These are phyloP conservation scores for Marasmius fiardii DNA, from an alignment of 1,284 basidiomycete genomes.

Conservation along the genomic window DNA sequence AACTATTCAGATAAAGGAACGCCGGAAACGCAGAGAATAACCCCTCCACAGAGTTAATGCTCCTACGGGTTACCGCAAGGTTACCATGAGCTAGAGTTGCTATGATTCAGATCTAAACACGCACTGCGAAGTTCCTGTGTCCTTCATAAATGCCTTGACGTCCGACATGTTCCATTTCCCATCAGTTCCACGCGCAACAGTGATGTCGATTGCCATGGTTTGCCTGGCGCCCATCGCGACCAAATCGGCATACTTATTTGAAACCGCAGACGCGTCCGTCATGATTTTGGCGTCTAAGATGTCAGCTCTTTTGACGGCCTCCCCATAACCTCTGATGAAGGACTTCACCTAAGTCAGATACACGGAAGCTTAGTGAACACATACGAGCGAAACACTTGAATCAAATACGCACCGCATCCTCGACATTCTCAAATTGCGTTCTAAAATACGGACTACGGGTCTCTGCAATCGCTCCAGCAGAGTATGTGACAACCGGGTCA, in stretches of 20 bases:
- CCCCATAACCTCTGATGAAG: conserved; percentile 3
- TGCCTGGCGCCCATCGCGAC: conserved; percentile 36
- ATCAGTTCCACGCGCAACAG: conserved; percentile 19
- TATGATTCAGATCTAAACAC: conserved; percentile 15
- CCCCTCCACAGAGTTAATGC: conserved; percentile 4
- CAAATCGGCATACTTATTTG: conserved; percentile 30
- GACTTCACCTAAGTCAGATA: background rate
- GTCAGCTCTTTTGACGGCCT: conserved; percentile 5
- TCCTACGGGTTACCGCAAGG: background rate
- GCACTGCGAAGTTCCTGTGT: conserved; percentile 29
- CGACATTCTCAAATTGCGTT: background rate
- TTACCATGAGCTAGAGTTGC: background rate
- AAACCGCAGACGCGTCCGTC: conserved; percentile 7
- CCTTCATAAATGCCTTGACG: conserved; percentile 47
- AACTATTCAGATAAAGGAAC: conserved; percentile 10
- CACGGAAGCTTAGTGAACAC: background rate
- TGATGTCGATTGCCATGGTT: conserved; percentile 24
- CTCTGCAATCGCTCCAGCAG: background rate
- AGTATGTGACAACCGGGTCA: background rate
- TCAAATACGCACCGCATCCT: background rate
- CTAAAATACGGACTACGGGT: background rate
- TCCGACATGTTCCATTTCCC: conserved; percentile 26
- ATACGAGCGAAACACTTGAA: background rate
- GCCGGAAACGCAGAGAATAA: conserved; percentile 10
- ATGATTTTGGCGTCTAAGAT: conserved; percentile 8